phyloP scores from a whole-genome alignment of 2,329 filamentous ascomycete species.

The Sporothrix euskadiensis region DNA sequence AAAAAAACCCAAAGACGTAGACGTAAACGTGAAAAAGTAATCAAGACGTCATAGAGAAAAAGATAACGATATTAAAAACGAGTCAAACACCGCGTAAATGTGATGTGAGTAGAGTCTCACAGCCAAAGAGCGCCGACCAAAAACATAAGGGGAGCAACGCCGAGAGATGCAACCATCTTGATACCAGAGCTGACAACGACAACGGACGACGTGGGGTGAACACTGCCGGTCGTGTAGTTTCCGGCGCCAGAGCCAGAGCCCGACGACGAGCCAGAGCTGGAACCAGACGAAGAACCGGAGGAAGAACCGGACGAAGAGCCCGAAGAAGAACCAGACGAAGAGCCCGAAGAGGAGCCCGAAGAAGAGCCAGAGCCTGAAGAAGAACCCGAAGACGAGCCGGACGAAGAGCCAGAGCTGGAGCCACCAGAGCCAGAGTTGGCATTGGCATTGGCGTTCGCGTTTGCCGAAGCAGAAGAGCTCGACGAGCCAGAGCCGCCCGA shows the following conservation, averaged over 20 bases:
- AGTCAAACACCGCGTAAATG: not conserved
- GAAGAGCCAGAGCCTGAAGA: not conserved
- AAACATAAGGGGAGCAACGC: constrained; percentile 26
- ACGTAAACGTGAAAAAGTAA: not conserved
- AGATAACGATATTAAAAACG: not conserved
- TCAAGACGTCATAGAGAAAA: not conserved
- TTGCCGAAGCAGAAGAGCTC: not conserved
- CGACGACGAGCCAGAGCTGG: not conserved
- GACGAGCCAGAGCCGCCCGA: not conserved
- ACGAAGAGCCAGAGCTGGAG: not conserved
- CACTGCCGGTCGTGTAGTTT: constrained; percentile 8
- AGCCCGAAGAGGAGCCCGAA: not conserved
- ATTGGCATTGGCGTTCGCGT: constrained; percentile 8
- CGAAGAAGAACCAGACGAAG: not conserved
- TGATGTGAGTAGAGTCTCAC: constrained; percentile 16
- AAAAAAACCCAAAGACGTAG: not conserved
- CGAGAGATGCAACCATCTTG: constrained; percentile 26
- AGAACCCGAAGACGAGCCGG: not conserved
- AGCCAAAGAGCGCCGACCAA: constrained; percentile 26
- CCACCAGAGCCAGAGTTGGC: not conserved
- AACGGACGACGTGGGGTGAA: not conserved
- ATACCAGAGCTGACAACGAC: constrained; percentile 28
- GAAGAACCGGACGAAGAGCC: not conserved
- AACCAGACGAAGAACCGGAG: not conserved
- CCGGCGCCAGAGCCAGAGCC: not conserved